Base-by-base conservation (phyloP, 1,284 basidiomycete species). In the Sporisorium scitamineum region DNA sequence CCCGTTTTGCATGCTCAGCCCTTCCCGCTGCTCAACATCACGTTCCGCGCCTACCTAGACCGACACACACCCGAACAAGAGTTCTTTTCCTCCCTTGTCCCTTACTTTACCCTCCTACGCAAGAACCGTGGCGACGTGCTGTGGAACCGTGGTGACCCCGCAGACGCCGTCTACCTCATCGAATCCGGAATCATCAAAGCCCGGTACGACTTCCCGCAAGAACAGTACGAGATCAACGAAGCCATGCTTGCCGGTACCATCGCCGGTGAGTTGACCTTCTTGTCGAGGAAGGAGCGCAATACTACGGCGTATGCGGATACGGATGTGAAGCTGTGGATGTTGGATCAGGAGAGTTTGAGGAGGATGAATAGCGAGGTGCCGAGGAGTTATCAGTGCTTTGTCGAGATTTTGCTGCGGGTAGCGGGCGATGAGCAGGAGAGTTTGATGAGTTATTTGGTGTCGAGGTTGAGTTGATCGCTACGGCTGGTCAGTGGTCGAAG, bases 71-170 rank as follows among this genome's bases (percentile, higher is more conserved):
- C 55, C n/a, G 70, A 73, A 26, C 59, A 70, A 13, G 56, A 41
- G 16, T 70, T 90, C 73, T 87, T 87, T 70, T 58, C 80, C 41
- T 77, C 86, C 20, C 82, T 98, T 34, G 86, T 88, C 0, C 88
- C 90, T 0, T 95, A 94, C 86, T 91, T 99, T 76, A 88, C 90
- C 54, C 90, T 90, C 10, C 85, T 91, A 22, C 84, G 88, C 3
- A 84, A 92, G 0, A 86, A 89, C 0, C 87, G 89, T 6, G 93
- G 91, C 0, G 87, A 89, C 31, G 87, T 91, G 0, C 88, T 98
- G 0, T 98, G 94, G 79, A 87, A 86, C 8, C 91, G 91, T 62
- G 90, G 89, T 24, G 93, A 95, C 48, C 81, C 85, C 0, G 89
- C 94, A 0, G 92, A 96, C 41, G 61, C 50, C 24, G 39, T 84